phyloP scores from a whole-genome alignment of 352 stramenopile species.

The Salisapilia sapeloensis region DNA sequence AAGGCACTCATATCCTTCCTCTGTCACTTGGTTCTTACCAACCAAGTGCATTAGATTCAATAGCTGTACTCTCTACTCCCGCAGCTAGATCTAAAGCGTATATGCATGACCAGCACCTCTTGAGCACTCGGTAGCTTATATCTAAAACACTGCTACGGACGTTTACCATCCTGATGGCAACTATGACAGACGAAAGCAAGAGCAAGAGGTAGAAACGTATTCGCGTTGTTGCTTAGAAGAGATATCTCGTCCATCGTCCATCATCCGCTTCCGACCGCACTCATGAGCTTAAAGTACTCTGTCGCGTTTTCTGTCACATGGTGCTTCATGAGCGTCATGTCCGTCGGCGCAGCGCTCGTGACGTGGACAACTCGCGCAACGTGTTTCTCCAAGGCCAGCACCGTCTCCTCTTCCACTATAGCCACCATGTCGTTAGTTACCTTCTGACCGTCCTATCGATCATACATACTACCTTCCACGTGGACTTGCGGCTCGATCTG shows the following conservation, averaged over 20 bases:
- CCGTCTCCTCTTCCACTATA: conserved; percentile 32
- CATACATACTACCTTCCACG: conserved; percentile 35
- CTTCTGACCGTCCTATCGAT: background rate
- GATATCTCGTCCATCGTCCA: background rate
- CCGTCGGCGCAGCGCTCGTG: conserved; percentile 8
- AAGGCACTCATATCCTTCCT: no score
- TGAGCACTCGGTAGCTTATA: no score
- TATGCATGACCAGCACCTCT: no score
- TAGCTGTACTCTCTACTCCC: no score
- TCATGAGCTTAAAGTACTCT: conserved; percentile 49
- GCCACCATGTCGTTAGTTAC: background rate
- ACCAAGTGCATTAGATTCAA: no score
- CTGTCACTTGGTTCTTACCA: no score
- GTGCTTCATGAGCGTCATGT: conserved; percentile 12
- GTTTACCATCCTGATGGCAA: no score
- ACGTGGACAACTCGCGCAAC: conserved; percentile 58
- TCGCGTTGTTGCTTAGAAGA: no score
- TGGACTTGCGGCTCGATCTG: conserved; percentile 74
- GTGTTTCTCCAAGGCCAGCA: conserved; percentile 54
- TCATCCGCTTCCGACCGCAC: conserved; percentile 4
- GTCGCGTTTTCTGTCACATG: conserved; percentile 49
- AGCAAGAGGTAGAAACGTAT: no score
- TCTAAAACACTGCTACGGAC: no score
- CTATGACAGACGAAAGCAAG: no score
- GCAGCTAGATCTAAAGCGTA: no score